Conservation (phyloP, 352 stramenopile genomes). For the Globisporangium mamillatum region DNA sequence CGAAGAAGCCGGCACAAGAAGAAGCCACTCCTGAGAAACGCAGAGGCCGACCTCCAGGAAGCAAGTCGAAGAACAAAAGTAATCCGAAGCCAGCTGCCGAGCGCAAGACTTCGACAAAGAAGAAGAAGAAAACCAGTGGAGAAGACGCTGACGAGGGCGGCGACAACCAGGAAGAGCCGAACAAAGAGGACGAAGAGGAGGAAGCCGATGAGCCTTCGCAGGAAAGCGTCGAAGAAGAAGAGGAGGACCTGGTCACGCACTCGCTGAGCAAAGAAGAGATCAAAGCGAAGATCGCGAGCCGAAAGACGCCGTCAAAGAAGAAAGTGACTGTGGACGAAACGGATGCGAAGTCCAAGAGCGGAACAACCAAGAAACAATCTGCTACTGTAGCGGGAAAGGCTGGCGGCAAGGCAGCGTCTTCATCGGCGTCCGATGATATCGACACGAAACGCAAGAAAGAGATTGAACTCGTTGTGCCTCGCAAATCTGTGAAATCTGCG, state of each 20-base stretch:
- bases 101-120: constrained; percentile 22
- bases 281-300: constrained; percentile 68
- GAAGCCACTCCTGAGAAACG: constrained; percentile 33
- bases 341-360: constrained; percentile 20
- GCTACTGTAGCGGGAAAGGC: constrained; percentile 30
- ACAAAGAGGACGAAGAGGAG: constrained; percentile 13
- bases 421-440: constrained; percentile 33
- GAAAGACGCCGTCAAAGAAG: constrained; percentile 67
- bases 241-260: constrained; percentile 32
- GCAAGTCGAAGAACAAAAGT: constrained; percentile 41
- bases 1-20: constrained; percentile 18
- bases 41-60: constrained; percentile 39
- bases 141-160: constrained; percentile 18
- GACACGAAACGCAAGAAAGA: constrained; percentile 80
- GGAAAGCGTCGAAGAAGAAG: constrained; percentile 31
- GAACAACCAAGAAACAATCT: constrained; percentile 34
- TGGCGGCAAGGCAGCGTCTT: constrained; percentile 23
- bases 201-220: constrained; percentile 14
- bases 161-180: constrained; percentile 5
- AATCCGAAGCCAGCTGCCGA: neutral
- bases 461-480: constrained; percentile 73
- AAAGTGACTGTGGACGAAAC: constrained; percentile 31
- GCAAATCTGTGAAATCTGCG: constrained; percentile 72
- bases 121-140: constrained; percentile 18
- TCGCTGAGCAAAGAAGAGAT: constrained; percentile 73